Evolutionary conservation across 139 green algal genomes (phyloP).

Genomic region (Deuterostichococcus epilithicus): DNA sequence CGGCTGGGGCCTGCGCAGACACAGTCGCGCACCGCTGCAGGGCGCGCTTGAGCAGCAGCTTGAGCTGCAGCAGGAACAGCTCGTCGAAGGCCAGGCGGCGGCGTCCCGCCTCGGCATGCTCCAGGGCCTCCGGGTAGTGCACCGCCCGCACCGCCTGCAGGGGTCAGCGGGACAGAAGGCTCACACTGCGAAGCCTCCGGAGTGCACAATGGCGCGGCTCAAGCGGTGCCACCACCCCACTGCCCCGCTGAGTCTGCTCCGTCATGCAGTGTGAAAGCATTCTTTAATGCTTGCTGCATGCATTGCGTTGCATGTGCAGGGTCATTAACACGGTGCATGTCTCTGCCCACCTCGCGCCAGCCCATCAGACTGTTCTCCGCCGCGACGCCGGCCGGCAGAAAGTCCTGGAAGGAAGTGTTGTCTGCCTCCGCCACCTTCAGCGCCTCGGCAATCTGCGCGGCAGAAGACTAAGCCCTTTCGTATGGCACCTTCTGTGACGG

Average conservation of each 20-base stretch:
- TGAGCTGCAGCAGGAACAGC: slow-evolving; percentile 79
- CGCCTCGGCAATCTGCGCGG: background rate
- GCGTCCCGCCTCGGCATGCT: slow-evolving; percentile 28
- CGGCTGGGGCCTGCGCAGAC: background rate
- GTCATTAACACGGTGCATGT: background rate
- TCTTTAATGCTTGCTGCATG: too few species aligned
- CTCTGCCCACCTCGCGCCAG: slow-evolving; percentile 4
- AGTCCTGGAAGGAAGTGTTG: slow-evolving; percentile 4
- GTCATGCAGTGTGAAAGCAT: too few species aligned
- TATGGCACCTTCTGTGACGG: too few species aligned
- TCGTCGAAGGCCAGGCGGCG: slow-evolving; percentile 79
- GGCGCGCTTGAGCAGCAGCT: slow-evolving; percentile 43
- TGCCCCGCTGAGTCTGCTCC: background rate
- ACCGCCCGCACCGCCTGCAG: slow-evolving; percentile 43
- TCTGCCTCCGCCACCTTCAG: slow-evolving; percentile 8
- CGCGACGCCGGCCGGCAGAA: slow-evolving; percentile 29
- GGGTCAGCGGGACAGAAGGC: background rate
- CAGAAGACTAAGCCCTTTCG: background rate
- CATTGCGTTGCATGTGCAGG: too few species aligned
- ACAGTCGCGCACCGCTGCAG: slow-evolving; percentile 7
- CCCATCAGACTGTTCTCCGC: slow-evolving; percentile 10
- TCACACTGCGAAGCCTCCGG: too few species aligned
- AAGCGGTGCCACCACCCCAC: background rate
- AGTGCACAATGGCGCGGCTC: background rate
- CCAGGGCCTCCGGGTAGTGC: slow-evolving; percentile 40